Percentiles rank a stretch among this genome's conserved stretches.
These are phyloP conservation scores for Ephemerocybe angulata DNA, from an alignment of 768 basidiomycete species.

Conservation along the genomic window DNA sequence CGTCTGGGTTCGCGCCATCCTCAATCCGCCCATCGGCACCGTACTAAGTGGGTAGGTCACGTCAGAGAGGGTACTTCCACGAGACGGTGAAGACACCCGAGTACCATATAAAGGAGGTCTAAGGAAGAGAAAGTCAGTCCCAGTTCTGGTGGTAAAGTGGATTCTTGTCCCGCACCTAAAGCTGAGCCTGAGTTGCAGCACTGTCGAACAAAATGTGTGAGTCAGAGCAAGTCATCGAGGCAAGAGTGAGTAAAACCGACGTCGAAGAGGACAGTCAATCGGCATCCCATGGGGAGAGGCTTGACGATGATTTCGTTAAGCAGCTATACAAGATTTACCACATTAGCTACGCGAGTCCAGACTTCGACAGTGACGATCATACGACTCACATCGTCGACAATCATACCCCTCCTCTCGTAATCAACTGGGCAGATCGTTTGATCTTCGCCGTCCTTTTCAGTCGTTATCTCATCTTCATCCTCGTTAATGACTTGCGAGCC, in stretches of 20 bases:
- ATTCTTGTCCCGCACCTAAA: conserved; percentile 31
- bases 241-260: background rate
- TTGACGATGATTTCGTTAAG: conserved; percentile 80
- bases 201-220: background rate
- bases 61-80: background rate
- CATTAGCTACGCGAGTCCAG: background rate
- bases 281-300: conserved; percentile 79
- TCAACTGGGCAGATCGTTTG: conserved; percentile 28
- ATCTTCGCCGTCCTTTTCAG: background rate
- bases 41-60: background rate
- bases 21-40: background rate
- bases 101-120: conserved; percentile 68
- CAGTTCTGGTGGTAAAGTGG: background rate
- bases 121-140: background rate
- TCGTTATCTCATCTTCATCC: background rate
- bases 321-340: conserved; percentile 13
- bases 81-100: background rate
- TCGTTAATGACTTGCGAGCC: background rate
- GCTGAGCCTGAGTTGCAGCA: conserved; percentile 87
- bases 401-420: conserved; percentile 59
- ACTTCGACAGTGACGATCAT: background rate
- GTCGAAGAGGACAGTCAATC: conserved; percentile 80
- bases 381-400: conserved; percentile 70
- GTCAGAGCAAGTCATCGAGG: background rate
- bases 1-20: conserved; percentile 1